Evolutionary conservation across 441 rosid genomes (phyloP).

Genomic region (Gossypium laxum): DNA sequence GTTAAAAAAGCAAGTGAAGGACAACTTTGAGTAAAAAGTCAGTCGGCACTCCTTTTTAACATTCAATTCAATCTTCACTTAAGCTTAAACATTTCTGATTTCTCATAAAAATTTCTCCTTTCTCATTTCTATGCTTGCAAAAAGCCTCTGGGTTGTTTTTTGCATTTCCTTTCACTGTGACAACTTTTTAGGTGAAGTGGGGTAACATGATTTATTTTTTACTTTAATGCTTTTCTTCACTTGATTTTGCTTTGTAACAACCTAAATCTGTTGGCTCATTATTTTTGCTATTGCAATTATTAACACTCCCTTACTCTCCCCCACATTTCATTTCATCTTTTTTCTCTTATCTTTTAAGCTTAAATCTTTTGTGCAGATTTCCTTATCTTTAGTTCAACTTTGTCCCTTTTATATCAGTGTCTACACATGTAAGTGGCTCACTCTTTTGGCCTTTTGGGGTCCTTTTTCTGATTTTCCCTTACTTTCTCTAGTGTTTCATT

Average conservation of each 20-base stretch:
- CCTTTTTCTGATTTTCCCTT: constrained; percentile 5
- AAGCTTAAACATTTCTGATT: background rate
- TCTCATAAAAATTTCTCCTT: background rate
- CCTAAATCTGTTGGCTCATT: background rate
- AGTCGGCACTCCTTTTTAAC: background rate
- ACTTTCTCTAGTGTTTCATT: constrained; percentile 11
- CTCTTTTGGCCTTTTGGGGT: constrained; percentile 21
- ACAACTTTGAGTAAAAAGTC: background rate
- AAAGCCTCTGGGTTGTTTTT: background rate
- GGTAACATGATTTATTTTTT: constrained; percentile 24
- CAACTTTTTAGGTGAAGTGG: constrained; percentile 13
- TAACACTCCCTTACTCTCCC: background rate
- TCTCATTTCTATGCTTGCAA: background rate
- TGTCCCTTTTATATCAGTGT: constrained; percentile 1
- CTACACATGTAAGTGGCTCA: constrained; percentile 14
- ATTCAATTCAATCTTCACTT: constrained; percentile 5
- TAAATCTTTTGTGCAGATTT: background rate
- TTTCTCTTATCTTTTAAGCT: background rate
- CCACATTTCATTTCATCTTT: background rate
- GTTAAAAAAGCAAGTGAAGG: too few relatives aligned
- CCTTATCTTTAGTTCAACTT: constrained; percentile 3
- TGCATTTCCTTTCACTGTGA: background rate
- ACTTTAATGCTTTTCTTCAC: constrained; percentile 16
- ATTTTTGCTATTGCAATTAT: constrained; percentile 6
- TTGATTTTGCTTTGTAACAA: constrained; percentile 21